Percentiles rank a stretch among this genome's conserved stretches.
phyloP scores from a whole-genome alignment of 2,329 filamentous ascomycete species.

The Lasiodiplodia citricola region DNA sequence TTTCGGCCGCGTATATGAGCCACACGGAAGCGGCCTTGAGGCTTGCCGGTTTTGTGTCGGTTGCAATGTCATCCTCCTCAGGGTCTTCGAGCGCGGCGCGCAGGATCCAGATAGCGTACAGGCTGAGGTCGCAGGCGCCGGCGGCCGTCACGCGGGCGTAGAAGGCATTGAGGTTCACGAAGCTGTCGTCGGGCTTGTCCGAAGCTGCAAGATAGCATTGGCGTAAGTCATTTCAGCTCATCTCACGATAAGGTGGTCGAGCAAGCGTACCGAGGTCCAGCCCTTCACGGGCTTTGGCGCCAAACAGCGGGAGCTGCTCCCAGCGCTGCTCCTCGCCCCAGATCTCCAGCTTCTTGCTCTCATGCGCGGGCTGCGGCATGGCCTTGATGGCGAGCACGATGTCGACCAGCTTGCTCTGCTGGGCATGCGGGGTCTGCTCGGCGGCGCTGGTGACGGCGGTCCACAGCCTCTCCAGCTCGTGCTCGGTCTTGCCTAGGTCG shows the following conservation, averaged over 20 bases:
- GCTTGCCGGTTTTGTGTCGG: background rate
- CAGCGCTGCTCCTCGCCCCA: constrained; percentile 21
- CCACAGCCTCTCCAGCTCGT: constrained; percentile 12
- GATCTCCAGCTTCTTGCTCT: constrained; percentile 9
- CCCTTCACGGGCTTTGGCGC: constrained; percentile 14
- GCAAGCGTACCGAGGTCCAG: constrained; percentile 10
- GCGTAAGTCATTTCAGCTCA: background rate
- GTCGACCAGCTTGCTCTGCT: constrained; percentile 20
- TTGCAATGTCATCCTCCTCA: background rate
- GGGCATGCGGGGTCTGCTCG: constrained; percentile 13
- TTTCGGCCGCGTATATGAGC: constrained; percentile 16
- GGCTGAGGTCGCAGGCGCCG: constrained; percentile 18
- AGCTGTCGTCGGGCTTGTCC: constrained; percentile 3
- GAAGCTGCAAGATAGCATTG: background rate
- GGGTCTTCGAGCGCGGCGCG: constrained; percentile 26
- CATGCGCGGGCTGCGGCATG: constrained; percentile 8
- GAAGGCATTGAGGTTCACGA: constrained; percentile 26
- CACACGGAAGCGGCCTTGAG: constrained; percentile 15
- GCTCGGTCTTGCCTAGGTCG: constrained; percentile 21
- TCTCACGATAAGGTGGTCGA: background rate
- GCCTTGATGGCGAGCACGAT: constrained; percentile 12
- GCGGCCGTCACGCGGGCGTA: constrained; percentile 22
- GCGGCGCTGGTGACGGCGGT: constrained; percentile 7
- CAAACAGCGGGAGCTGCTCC: constrained; percentile 22
- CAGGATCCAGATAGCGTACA: constrained; percentile 27